Conservation (phyloP, 208 protist genomes). For the Wallacemonas sp. region DNA sequence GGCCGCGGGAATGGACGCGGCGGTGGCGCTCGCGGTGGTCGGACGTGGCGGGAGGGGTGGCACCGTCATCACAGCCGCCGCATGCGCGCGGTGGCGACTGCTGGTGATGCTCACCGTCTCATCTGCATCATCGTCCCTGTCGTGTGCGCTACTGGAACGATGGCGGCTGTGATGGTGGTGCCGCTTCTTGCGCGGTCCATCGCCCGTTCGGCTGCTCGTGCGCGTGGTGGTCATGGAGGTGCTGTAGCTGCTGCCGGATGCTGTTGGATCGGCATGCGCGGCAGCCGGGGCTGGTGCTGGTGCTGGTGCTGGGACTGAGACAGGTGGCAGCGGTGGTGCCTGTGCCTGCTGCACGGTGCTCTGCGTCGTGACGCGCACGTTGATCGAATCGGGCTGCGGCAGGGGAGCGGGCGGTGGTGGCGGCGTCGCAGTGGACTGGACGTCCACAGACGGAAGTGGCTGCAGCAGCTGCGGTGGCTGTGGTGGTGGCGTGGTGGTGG, state of each 20-base stretch:
- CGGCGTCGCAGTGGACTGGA: neutral
- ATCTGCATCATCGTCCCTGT: conserved; percentile 1
- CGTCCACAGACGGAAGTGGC: neutral
- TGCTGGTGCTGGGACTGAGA: conserved; percentile 1
- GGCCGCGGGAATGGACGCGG: neutral
- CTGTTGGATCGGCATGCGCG: conserved; percentile 6
- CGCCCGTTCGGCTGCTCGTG: conserved; percentile 6
- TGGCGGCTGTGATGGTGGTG: neutral
- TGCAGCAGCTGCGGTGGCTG: conserved; percentile 14
- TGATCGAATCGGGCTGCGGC: neutral
- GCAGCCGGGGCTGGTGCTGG: neutral
- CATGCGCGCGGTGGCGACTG: conserved; percentile 16
- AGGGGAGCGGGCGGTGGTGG: conserved; percentile 4
- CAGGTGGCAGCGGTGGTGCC: neutral
- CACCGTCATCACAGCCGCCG: conserved; percentile 11
- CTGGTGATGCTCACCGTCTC: conserved; percentile 15
- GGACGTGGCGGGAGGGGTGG: conserved; percentile 19
- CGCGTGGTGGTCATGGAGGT: conserved; percentile 10
- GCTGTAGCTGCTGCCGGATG: conserved; percentile 11
- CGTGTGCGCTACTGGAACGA: neutral
- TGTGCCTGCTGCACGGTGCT: conserved; percentile 16
- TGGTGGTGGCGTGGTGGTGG: conserved; percentile 3
- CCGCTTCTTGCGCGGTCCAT: neutral
- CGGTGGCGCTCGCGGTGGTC: neutral
- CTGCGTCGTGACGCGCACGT: neutral